phyloP scores from a whole-genome alignment of 1,284 basidiomycete species.

The Mrakiaceae sp. region DNA sequence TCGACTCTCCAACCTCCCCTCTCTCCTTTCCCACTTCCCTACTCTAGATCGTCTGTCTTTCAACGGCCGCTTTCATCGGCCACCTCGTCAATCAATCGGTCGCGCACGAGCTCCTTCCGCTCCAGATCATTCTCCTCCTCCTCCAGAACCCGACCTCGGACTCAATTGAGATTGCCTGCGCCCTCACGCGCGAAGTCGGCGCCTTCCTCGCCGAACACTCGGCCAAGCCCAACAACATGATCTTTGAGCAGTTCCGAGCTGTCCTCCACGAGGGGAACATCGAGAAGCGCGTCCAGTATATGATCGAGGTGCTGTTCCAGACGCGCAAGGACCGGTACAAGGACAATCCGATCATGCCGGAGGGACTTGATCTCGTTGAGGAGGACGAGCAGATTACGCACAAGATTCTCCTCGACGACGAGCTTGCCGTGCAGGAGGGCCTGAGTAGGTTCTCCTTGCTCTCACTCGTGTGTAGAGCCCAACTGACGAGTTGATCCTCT shows the following conservation, averaged over 20 bases:
- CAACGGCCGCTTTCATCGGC: constrained; percentile 89
- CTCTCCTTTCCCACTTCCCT: neutral
- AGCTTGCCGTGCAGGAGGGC: constrained; percentile 85
- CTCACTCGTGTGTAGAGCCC: no score
- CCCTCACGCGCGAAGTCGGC: constrained; percentile 94
- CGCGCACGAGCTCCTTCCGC: constrained; percentile 84
- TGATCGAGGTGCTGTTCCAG: constrained; percentile 99
- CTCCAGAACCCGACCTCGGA: constrained; percentile 94
- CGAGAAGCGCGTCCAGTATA: constrained; percentile 94
- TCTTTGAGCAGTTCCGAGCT: constrained; percentile 91
- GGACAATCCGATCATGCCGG: constrained; percentile 87
- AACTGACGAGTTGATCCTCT: neutral
- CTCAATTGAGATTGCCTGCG: constrained; percentile 94
- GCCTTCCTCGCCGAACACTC: constrained; percentile 88
- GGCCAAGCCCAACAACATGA: constrained; percentile 82
- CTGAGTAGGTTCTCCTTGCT: constrained; percentile 52
- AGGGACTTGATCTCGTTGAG: constrained; percentile 90
- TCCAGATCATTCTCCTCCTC: constrained; percentile 87
- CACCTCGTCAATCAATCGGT: constrained; percentile 95
- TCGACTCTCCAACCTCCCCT: neutral
- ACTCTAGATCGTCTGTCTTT: constrained; percentile 71
- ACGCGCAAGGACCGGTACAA: constrained; percentile 97
- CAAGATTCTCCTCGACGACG: constrained; percentile 79
- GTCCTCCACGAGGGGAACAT: constrained; percentile 91
- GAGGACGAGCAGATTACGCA: constrained; percentile 98